Conservation (phyloP, 2,329 filamentous ascomycete species). For the Beauveria varroae region DNA sequence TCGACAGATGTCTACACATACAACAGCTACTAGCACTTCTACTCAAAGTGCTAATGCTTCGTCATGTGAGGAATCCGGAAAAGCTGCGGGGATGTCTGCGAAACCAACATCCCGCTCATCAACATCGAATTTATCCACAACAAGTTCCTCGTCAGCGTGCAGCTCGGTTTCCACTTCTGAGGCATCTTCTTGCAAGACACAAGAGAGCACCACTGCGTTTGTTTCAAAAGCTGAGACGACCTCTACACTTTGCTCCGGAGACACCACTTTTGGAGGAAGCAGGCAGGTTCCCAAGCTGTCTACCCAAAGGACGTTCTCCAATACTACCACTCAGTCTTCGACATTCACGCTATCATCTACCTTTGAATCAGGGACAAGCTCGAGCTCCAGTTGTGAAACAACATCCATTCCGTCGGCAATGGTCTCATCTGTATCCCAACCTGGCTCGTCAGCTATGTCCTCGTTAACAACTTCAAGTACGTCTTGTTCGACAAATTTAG, state of each 20-base stretch:
- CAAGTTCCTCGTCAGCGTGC: neutral
- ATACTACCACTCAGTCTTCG: neutral
- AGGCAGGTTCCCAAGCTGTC: constrained; percentile 6
- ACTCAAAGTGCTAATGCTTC: neutral
- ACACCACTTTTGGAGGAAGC: neutral
- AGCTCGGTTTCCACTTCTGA: neutral
- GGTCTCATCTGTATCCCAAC: neutral
- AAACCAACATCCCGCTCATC: neutral
- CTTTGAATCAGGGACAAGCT: neutral
- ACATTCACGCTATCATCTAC: neutral
- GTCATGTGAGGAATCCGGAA: neutral
- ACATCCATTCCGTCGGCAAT: neutral
- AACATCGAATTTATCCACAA: neutral
- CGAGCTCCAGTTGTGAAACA: neutral
- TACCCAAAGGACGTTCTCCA: neutral
- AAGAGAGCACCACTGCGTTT: neutral
- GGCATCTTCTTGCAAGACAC: neutral
- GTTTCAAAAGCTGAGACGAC: neutral
- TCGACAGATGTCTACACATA: neutral
- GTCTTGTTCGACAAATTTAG: neutral
- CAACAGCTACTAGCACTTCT: neutral
- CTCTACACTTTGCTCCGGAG: neutral
- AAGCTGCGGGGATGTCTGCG: neutral
- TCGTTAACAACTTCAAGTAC: neutral
- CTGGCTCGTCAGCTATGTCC: neutral